Conservation (phyloP, 768 basidiomycete species). For the Fomitopsis pulvina region DNA sequence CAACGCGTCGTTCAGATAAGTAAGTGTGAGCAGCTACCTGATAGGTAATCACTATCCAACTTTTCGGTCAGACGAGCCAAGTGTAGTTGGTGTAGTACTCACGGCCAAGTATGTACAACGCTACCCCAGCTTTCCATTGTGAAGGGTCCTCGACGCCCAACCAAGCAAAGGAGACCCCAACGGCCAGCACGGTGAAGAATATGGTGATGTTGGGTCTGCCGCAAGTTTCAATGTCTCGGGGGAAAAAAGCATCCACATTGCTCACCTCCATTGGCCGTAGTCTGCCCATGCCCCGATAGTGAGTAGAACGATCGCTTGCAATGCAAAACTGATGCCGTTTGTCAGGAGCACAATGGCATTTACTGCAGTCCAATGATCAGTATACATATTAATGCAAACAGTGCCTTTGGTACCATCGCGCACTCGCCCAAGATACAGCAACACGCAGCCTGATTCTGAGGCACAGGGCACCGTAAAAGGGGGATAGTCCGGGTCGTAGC, state of each 20-base stretch:
- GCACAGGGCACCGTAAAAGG: slow-evolving; percentile 48
- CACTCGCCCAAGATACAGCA: slow-evolving; percentile 55
- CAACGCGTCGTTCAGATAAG: not conserved
- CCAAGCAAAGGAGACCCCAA: slow-evolving; percentile 73
- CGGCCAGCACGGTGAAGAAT: slow-evolving; percentile 59
- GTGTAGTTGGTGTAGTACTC: slow-evolving; percentile 19
- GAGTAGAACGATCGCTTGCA: slow-evolving; percentile 63
- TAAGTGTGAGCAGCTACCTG: slow-evolving; percentile 34
- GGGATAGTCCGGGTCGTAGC: slow-evolving; percentile 56
- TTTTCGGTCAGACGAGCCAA: not conserved
- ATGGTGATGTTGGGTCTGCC: slow-evolving; percentile 70
- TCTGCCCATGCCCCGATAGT: slow-evolving; percentile 75
- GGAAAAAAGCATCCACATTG: too few relatives aligned
- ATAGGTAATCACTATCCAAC: slow-evolving; percentile 55
- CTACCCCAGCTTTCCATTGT: slow-evolving; percentile 56
- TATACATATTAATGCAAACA: not conserved
- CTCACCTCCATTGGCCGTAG: slow-evolving; percentile 72
- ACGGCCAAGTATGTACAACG: slow-evolving; percentile 60
- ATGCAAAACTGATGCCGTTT: slow-evolving; percentile 73
- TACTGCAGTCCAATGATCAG: slow-evolving; percentile 31
- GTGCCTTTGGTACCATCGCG: slow-evolving; percentile 40
- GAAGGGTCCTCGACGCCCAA: slow-evolving; percentile 62
- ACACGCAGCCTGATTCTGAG: slow-evolving; percentile 47
- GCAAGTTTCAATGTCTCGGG: not conserved
- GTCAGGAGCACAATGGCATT: slow-evolving; percentile 76